Evolutionary conservation across 352 stramenopile genomes (phyloP), one percentile per base, ranked within the genome.

Genomic region (Globisporangium canariense): DNA sequence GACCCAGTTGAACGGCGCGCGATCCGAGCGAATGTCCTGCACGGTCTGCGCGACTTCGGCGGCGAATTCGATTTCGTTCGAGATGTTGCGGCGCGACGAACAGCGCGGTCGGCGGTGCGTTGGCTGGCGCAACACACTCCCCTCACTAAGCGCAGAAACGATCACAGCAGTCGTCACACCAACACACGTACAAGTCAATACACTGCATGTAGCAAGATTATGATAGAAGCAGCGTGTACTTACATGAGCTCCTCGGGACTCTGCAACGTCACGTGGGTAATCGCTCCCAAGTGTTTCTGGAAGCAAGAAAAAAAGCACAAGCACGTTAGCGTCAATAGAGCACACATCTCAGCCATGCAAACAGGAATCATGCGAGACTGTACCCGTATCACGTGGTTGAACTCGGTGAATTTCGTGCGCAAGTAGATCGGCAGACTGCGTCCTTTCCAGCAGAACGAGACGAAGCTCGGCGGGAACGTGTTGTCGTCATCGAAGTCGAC

Each of bases 391-490:
- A 92, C 81, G 55, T 94, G 88, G 67, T 96, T 91, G 68, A 93
- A 96, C 70, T 96, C 88, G 3, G 86, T 86, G 71, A 90, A 93
- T 61, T 96, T 96, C 7, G 85, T 92, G 52, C 88, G 84, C 45
- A 94, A 49, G 49, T 93, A 91, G 58, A 96, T 93, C 3, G 88
- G 86, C 9, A 94, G 66, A 55, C 82, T 92, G n/a, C 80, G 71
- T 51, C 88, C 88, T 77, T 96, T 96, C 88, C 88, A 96, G 75
- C 86, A 94, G 55, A 94, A 94, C 30, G 88, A 96, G 28, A 94
- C 61, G 41, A 92, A 87, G 34, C 78, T 88, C 14, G 83, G 81
- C 18, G 84, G 79, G 36, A 86, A 73, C n/a, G 63, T 64, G 55
- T 89, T 79, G 41, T 86, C 76, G 41, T 87, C 77, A 34, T 88